These are phyloP conservation scores for thale cress (Arabidopsis thaliana) DNA, from an alignment of 345 rosid genomes.

Conservation along the genomic window TAIR10.1 NC_003076.8:22797001-22797500, in stretches of 20 bases:
- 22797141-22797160: conserved; percentile 20
- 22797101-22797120: conserved; percentile 25
- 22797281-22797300: neutral
- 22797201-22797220: conserved; percentile 4
- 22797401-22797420: neutral
- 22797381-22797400: neutral
- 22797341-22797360: neutral
- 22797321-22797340: neutral
- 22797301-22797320: too few species aligned
- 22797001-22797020: conserved; percentile 27
- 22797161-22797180: conserved; percentile 18
- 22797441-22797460: neutral
- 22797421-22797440: neutral
- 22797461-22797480: neutral
- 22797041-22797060: conserved; percentile 40
- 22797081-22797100: conserved; percentile 21
- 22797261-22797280: neutral
- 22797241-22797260: neutral
- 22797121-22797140: conserved; percentile 24
- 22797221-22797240: neutral
- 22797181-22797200: conserved; percentile 16
- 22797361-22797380: neutral
- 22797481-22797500: neutral
- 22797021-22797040: conserved; percentile 32
- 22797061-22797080: conserved; percentile 14